These are phyloP conservation scores for Capsicum baccatum DNA, from an alignment of 257 asterid genomes.

Conservation along the genomic window DNA sequence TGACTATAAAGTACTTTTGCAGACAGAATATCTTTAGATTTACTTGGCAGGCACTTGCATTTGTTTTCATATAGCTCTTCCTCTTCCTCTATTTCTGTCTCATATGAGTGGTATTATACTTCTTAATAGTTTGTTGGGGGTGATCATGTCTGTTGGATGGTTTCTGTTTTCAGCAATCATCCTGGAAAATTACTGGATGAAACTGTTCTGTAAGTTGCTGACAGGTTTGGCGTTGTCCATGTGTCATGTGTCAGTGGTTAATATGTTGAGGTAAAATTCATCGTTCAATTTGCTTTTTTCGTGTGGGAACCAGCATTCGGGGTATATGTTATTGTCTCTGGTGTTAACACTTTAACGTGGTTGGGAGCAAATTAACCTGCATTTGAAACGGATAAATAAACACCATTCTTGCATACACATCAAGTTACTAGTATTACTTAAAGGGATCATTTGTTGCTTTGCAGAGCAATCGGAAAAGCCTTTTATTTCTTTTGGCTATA, in stretches of 20 bases:
- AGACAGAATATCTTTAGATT: not conserved
- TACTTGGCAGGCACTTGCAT: conserved; percentile 24
- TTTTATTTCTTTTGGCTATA: no score
- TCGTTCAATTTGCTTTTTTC: not conserved
- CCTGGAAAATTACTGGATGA: not conserved
- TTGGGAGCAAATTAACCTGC: no score
- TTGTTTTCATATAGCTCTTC: not conserved
- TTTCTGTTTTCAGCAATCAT: conserved; percentile 4
- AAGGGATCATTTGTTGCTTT: not conserved
- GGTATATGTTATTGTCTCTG: no score
- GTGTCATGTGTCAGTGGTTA: no score
- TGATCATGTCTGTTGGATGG: not conserved
- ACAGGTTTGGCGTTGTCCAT: not conserved
- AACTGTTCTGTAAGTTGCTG: not conserved
- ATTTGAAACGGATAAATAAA: no score
- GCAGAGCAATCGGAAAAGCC: not conserved
- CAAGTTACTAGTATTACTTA: no score
- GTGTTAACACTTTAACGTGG: no score
- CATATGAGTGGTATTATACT: not conserved
- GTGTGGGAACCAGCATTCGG: no score
- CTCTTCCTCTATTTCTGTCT: not conserved
- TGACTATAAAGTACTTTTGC: not conserved
- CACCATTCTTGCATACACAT: no score
- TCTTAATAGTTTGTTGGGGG: not conserved
- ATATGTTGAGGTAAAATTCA: not conserved